A percentile compares a stretch with the other conserved stretches of the same genome.
phyloP scores from a whole-genome alignment of 2,329 filamentous ascomycete genomes.

The Penicillium sp. region DNA sequence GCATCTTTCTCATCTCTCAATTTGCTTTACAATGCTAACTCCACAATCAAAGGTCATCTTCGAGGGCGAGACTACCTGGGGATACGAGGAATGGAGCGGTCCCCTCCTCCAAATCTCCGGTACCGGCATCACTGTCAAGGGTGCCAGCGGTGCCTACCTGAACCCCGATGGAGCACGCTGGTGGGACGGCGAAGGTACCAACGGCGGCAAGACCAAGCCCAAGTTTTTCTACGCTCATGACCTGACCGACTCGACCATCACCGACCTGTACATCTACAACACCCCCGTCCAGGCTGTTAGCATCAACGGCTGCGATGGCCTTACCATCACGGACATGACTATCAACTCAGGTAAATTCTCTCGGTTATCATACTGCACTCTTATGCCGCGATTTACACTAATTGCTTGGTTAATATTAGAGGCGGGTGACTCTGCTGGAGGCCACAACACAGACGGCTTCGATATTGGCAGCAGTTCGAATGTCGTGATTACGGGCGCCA shows the following conservation, averaged over 20 bases:
- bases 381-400: neutral
- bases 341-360: conserved; percentile 45
- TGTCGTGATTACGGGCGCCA: conserved; percentile 55
- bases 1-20: neutral
- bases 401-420: conserved; percentile 19
- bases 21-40: neutral
- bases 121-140: conserved; percentile 16
- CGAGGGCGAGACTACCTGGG: conserved; percentile 20
- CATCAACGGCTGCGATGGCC: conserved; percentile 46
- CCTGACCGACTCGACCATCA: conserved; percentile 33
- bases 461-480: conserved; percentile 55
- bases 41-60: conserved; percentile 15
- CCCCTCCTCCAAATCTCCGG: conserved; percentile 20
- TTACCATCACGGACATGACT: conserved; percentile 55
- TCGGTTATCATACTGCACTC: neutral
- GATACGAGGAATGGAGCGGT: conserved; percentile 21
- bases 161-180: conserved; percentile 42
- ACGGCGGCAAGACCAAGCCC: conserved; percentile 64
- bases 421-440: conserved; percentile 50
- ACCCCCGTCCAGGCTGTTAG: conserved; percentile 41
- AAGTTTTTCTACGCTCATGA: conserved; percentile 59
- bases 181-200: conserved; percentile 64
- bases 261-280: conserved; percentile 34
- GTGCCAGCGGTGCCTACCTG: conserved; percentile 14
- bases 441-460: conserved; percentile 63